Conservation (phyloP, 208 protist species). For the Crithidia bombi region DNA sequence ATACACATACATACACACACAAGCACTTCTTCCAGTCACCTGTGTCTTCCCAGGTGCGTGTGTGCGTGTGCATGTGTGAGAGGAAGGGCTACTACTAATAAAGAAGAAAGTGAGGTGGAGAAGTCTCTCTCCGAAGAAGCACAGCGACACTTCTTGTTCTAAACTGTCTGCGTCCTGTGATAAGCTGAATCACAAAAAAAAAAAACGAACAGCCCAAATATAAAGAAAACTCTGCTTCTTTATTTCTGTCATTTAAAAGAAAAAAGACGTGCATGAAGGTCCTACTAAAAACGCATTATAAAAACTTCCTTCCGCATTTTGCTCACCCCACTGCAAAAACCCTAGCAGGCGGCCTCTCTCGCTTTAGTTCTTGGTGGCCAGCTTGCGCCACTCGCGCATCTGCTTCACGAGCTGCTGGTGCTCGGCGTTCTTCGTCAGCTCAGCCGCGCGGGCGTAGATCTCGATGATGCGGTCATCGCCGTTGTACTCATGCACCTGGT, state of each 20-base stretch:
- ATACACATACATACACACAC: too few relatives aligned
- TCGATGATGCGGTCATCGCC: constrained; percentile 85
- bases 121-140: too few relatives aligned
- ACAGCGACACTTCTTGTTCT: too few relatives aligned
- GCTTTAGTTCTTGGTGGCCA: constrained; percentile 62
- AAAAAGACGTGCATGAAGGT: constrained; percentile 21
- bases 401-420: constrained; percentile 76
- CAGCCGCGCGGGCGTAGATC: constrained; percentile 83
- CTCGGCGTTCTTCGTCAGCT: constrained; percentile 80
- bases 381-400: constrained; percentile 76
- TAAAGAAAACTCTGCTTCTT: constrained; percentile 3
- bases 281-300: too few relatives aligned
- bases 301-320: too few relatives aligned
- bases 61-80: neutral
- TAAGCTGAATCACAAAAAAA: constrained; percentile 8
- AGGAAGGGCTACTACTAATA: constrained; percentile 5
- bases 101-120: constrained; percentile 4
- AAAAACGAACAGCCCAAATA: neutral
- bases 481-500: constrained; percentile 88
- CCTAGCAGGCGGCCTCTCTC: too few relatives aligned
- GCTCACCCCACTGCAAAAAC: too few relatives aligned
- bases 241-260: neutral
- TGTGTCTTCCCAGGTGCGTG: too few relatives aligned
- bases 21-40: too few relatives aligned
- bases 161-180: too few relatives aligned